A percentile compares a stretch with the other conserved stretches of the same genome.
Conservation (phyloP, 768 basidiomycete species). For the Phanerodontia chrysosporium region DNA sequence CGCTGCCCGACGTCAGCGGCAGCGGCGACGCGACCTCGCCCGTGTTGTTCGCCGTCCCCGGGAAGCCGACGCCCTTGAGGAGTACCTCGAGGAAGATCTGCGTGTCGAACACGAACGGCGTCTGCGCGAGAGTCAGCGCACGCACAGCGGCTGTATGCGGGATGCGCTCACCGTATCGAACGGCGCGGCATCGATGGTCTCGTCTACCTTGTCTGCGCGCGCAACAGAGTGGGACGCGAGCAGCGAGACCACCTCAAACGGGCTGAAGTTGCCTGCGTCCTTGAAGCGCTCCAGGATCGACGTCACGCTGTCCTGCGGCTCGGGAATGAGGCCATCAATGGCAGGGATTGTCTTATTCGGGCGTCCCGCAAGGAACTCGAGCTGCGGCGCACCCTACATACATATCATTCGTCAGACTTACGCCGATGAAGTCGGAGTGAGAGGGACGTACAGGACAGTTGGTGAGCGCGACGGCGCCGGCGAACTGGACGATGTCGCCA, state of each 20-base stretch:
- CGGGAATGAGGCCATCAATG: slow-evolving; percentile 9
- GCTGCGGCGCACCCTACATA: slow-evolving; percentile 22
- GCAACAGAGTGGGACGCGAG: slow-evolving; percentile 17
- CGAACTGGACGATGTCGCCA: slow-evolving; percentile 15
- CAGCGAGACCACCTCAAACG: slow-evolving; percentile 21
- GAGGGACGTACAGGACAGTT: slow-evolving; percentile 6
- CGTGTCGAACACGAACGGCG: slow-evolving; percentile 24
- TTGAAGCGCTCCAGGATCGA: slow-evolving; percentile 21
- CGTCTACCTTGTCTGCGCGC: slow-evolving; percentile 19
- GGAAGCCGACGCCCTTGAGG: slow-evolving; percentile 30
- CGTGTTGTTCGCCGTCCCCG: slow-evolving; percentile 15
- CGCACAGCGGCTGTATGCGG: neutral
- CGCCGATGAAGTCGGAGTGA: too few species aligned
- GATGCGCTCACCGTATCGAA: slow-evolving; percentile 18
- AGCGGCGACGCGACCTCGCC: slow-evolving; percentile 24
- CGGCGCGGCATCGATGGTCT: slow-evolving; percentile 15
- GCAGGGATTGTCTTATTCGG: neutral
- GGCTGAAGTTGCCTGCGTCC: slow-evolving; percentile 22
- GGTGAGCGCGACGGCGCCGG: slow-evolving; percentile 7
- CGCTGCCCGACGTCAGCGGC: neutral
- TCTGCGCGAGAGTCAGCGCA: slow-evolving; percentile 2
- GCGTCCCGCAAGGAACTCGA: slow-evolving; percentile 16
- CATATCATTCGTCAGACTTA: too few species aligned
- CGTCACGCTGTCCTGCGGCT: slow-evolving; percentile 16
- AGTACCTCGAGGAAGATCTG: slow-evolving; percentile 35